Evolutionary conservation across 1,139 yeast species (phyloP).

Genomic region (Taiozyma sp.): DNA sequence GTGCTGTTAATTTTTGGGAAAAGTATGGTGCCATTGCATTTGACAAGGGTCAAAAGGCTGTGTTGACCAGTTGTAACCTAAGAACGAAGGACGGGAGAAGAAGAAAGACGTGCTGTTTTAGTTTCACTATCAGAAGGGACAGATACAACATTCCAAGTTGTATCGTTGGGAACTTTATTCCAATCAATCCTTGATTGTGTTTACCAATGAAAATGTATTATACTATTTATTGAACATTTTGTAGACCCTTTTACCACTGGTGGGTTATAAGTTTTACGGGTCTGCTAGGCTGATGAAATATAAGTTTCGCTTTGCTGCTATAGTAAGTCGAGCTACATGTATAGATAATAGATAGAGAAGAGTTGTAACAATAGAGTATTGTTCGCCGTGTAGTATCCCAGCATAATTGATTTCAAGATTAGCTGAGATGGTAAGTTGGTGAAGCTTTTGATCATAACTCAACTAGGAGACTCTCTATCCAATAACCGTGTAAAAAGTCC

Average conservation of each 20-base stretch:
- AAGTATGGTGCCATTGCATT: constrained; percentile 96
- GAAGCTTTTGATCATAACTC: no score
- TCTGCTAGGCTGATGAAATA: no score
- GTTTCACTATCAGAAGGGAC: constrained; percentile 91
- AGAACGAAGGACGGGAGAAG: constrained; percentile 81
- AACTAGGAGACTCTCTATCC: not conserved
- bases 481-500: not conserved
- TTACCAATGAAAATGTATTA: not conserved
- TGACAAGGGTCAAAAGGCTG: constrained; percentile 94
- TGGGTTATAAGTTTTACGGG: no score
- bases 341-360: not conserved
- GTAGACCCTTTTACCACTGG: not conserved
- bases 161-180: constrained; percentile 94
- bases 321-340: not conserved
- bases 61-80: constrained; percentile 84
- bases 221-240: not conserved
- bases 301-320: no score
- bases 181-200: constrained; percentile 38
- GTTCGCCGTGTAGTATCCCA: not conserved
- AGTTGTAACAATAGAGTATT: not conserved
- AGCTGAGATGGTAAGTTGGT: no score
- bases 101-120: constrained; percentile 85
- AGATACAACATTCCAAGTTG: constrained; percentile 94
- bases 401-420: no score
- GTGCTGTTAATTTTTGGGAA: constrained; percentile 98